These are phyloP conservation scores for Eleusine indica DNA, from an alignment of 176 grass and related monocot genomes.

Conservation along the genomic window DNA sequence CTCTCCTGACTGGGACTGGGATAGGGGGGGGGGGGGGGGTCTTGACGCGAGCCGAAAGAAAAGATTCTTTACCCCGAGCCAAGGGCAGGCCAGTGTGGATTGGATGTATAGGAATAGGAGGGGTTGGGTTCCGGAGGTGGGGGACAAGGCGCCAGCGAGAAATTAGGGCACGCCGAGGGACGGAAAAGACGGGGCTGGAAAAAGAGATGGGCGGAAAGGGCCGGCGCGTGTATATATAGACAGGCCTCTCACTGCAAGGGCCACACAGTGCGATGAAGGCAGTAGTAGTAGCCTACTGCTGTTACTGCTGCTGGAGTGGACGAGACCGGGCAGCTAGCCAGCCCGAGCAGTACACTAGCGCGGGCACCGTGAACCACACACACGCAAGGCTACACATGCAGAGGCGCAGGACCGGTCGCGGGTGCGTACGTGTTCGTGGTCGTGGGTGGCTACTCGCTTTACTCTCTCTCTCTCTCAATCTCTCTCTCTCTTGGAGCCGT, in stretches of 20 bases:
- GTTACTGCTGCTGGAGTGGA: neutral
- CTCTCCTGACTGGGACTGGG: too few species aligned
- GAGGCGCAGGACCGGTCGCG: neutral
- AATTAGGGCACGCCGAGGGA: constrained; percentile 58
- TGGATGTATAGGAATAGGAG: neutral
- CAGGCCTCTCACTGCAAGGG: neutral
- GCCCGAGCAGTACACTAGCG: neutral
- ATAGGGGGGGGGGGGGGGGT: neutral
- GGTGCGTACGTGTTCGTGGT: neutral
- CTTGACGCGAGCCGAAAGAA: constrained; percentile 41
- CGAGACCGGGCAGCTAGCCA: neutral
- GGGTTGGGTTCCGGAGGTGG: neutral
- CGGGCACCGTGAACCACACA: neutral
- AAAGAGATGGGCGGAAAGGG: constrained; percentile 40
- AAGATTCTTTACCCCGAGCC: constrained; percentile 40
- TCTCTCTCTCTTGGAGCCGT: neutral
- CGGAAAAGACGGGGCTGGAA: constrained; percentile 49
- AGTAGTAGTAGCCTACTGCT: too few species aligned
- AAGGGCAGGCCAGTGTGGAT: neutral
- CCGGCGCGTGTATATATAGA: constrained; percentile 53
- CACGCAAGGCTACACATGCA: constrained; percentile 2
- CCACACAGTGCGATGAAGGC: too few species aligned
- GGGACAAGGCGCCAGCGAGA: constrained; percentile 59
- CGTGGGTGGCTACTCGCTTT: neutral
- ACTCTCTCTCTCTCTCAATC: neutral